Evolutionary conservation across 371 early-diverging fungal species (phyloP).

Genomic region (Mucor plumbeus): DNA sequence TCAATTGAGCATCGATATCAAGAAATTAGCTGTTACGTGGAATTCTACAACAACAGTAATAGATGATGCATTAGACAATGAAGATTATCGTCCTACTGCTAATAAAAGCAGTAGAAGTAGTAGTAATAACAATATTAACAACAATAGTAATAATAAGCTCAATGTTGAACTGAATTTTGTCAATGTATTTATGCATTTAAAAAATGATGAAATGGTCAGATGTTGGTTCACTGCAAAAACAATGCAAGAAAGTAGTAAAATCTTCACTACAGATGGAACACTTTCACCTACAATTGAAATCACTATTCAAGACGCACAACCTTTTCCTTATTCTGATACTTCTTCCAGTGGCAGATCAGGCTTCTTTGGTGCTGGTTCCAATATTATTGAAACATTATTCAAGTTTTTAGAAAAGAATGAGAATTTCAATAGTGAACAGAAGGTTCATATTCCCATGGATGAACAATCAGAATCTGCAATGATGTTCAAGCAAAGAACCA

Average conservation of each 20-base stretch:
- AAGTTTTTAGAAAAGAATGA: conserved; percentile 41
- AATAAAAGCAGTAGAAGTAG: neutral
- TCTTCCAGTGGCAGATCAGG: conserved; percentile 28
- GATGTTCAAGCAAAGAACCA: conserved; percentile 66
- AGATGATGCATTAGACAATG: neutral
- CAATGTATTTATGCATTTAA: conserved; percentile 51
- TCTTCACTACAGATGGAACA: conserved; percentile 18
- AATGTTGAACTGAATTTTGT: conserved; percentile 44
- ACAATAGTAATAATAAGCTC: conserved; percentile 29
- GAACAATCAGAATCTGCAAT: conserved; percentile 68
- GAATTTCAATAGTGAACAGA: conserved; percentile 54
- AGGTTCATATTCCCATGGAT: conserved; percentile 54
- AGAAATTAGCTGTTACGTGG: conserved; percentile 29
- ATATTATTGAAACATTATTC: conserved; percentile 45
- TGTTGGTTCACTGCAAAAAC: conserved; percentile 56
- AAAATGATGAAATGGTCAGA: conserved; percentile 29
- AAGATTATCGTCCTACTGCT: neutral
- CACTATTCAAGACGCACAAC: conserved; percentile 38
- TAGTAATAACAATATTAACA: neutral
- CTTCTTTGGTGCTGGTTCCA: conserved; percentile 43
- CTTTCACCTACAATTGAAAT: conserved; percentile 53
- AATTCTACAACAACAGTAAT: conserved; percentile 9
- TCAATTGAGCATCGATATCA: conserved; percentile 47
- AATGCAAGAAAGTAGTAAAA: conserved; percentile 16
- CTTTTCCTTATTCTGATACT: neutral